Base-by-base conservation (phyloP, 179 eudicot genomes). In the Heliamphora pulchella region DNA sequence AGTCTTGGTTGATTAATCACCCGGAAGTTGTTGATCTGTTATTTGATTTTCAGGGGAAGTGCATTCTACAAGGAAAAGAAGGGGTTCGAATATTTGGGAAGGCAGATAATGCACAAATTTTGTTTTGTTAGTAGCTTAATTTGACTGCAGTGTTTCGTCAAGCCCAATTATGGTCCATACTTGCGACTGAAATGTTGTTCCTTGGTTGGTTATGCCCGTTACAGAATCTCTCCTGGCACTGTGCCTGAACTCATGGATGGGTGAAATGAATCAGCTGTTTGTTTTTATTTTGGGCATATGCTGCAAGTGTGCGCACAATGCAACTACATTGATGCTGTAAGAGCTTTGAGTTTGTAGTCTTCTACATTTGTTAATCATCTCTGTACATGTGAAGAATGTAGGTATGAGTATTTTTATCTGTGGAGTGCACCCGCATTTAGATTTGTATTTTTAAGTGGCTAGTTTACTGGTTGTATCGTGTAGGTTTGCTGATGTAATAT, bases 311-410 rank as follows among this genome's bases (percentile, higher is more conserved):
- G 74, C 80, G 55, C 74, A 39, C 64, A 53, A 78, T 55, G 82
- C 82, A 39, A 76, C 53, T 76, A 71, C 80, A 50, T 62, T 39
- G 48, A 78, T 39, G 17, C n/a, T 55, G 41, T 22, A 72, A 57
- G 31, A 71, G 59, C 53, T 41, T 14, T 44, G 61, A 72, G 74
- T 20, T 79, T 72, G 47, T 75, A 55, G 61, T 65, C 82, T 65
- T 83, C 31, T 71, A 13, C 76, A 51, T 69, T 43, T 71, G 54
- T 53, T 71, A 68, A 71, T 79, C 47, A 78, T 51, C 77, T 78
- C 74, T 51, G 17, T 59, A 66, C 73, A 78, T 86, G 88, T 86
- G 79, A 76, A 86, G 83, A 86, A 80, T 59, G 69, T 86, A 83
- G 88, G 73, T 81, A 57, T 69, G 73, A 46, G n/a, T 14, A 48